A percentile compares a stretch with the other conserved stretches of the same genome.
Conservation (phyloP, 306 rosid genomes). For the Ormosia semicastrata region DNA sequence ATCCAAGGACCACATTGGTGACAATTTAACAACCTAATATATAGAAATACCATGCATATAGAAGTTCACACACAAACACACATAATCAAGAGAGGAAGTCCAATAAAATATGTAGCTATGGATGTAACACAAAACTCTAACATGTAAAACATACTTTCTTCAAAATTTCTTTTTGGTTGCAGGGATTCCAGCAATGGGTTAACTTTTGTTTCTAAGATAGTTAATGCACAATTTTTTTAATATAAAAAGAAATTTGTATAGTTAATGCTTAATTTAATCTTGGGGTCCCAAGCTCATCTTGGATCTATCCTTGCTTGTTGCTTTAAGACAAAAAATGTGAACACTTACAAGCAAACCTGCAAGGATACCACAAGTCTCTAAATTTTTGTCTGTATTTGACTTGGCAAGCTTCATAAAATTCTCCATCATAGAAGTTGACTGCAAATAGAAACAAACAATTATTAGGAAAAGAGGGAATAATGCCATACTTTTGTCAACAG, state of each 20-base stretch:
- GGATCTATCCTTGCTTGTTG: background rate
- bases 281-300: background rate
- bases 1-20: slow-evolving; percentile 6
- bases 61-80: background rate
- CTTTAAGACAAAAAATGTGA: slow-evolving; percentile 6
- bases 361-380: slow-evolving; percentile 91
- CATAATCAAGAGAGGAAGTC: background rate
- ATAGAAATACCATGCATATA: background rate
- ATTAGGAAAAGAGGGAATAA: slow-evolving; percentile 19
- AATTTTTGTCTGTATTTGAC: slow-evolving; percentile 72
- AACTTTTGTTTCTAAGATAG: background rate
- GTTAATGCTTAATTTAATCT: slow-evolving; percentile 3
- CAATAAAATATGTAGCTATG: background rate
- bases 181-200: slow-evolving; percentile 5
- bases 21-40: background rate
- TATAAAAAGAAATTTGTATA: background rate
- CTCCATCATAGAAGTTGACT: slow-evolving; percentile 89
- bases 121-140: background rate
- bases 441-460: slow-evolving; percentile 43
- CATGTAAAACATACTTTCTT: background rate
- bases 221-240: background rate
- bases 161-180: background rate
- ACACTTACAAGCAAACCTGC: slow-evolving; percentile 88
- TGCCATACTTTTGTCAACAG: background rate
- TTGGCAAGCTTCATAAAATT: slow-evolving; percentile 75